A percentile compares a stretch with the other conserved stretches of the same genome.
Evolutionary conservation across 495 filamentous ascomycete genomes (phyloP).

Genomic region (Usnea hakonensis): DNA sequence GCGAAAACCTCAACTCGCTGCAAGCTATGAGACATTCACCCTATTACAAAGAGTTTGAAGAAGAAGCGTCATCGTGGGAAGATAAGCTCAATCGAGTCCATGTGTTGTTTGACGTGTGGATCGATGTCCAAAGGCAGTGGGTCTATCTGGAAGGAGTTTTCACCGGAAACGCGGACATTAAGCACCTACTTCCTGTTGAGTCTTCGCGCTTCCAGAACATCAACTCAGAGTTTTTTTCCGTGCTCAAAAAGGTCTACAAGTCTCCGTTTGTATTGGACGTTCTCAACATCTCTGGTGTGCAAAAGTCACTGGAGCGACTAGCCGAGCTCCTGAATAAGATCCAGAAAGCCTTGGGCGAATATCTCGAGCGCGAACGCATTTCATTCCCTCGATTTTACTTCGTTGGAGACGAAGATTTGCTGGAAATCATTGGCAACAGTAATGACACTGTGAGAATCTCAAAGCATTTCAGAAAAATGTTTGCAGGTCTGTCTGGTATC

Average conservation of each 20-base stretch:
- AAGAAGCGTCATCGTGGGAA: slow-evolving; percentile 93
- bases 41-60: slow-evolving; percentile 98
- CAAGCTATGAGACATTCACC: slow-evolving; percentile 99
- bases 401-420: slow-evolving; percentile 93
- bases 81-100: slow-evolving; percentile 96
- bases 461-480: slow-evolving; percentile 99
- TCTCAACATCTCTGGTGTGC: slow-evolving; percentile 86
- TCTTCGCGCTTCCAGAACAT: slow-evolving; percentile 97
- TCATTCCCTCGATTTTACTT: slow-evolving; percentile 99
- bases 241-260: slow-evolving; percentile 98
- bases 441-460: slow-evolving; percentile 92
- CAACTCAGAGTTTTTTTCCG: slow-evolving; percentile 92
- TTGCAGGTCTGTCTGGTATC: slow-evolving; percentile 85
- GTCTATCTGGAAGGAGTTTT: slow-evolving; percentile 98
- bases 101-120: slow-evolving; percentile 98
- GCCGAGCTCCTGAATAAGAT: slow-evolving; percentile 97
- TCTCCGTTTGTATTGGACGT: slow-evolving; percentile 91
- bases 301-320: slow-evolving; percentile 89
- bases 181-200: slow-evolving; percentile 91
- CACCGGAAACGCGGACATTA: slow-evolving; percentile 97
- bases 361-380: slow-evolving; percentile 91
- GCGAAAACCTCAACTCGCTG: slow-evolving; percentile 92
- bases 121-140: slow-evolving; percentile 98
- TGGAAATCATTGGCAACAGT: slow-evolving; percentile 99
- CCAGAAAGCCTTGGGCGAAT: slow-evolving; percentile 97